Evolutionary conservation across 208 protist genomes (phyloP), one percentile per base, ranked within the genome.

Genomic region (Baffinella frigidus): DNA sequence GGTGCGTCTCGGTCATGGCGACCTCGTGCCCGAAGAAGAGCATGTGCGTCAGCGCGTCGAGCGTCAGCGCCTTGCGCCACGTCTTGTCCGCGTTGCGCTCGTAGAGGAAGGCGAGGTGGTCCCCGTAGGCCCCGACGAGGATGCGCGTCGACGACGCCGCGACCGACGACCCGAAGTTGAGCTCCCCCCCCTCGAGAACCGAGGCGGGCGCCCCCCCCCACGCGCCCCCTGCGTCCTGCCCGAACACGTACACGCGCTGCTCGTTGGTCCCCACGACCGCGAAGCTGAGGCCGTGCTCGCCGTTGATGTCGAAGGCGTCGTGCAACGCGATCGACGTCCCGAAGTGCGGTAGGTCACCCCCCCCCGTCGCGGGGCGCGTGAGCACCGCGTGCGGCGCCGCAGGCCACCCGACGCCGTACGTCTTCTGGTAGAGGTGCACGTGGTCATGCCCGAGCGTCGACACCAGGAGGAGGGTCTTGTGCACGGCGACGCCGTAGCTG

Each of bases 181-280:
- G 20, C 14, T 84, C 74, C 11, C 30, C 30, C 9, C 83, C 33
- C 36, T 45, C 45, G 27, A 77, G 56, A 10, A 51, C 41, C 3
- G 24, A 39, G 14, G 38, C 51, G 50, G 83, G n/a, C 27, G 10
- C 20, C 20, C 36, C 33, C 27, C 3, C 48, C 83, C 83, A 90
- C 1, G 9, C 38, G 2, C 2, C 10, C 0, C 17, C 11, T 20
- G 14, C 41, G 3, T 89, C 36, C 41, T 50, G 36, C n/a, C 44
- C 35, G 43, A 43, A 72, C 4, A 90, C 36, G 51, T 90, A 90
- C 36, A 90, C 83, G n/a, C 43, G 27, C 51, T 36, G 24, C 17
- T 35, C 51, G 43, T 73, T 73, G 1, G 56, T 77, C 20, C 83
- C 83, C 20, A 90, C 64, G 7, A 73, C 83, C 17, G 83, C 83